Evolutionary conservation across 768 basidiomycete species (phyloP), one percentile per base, ranked within the genome.

Genomic region (Thelephora aurantiotincta): DNA sequence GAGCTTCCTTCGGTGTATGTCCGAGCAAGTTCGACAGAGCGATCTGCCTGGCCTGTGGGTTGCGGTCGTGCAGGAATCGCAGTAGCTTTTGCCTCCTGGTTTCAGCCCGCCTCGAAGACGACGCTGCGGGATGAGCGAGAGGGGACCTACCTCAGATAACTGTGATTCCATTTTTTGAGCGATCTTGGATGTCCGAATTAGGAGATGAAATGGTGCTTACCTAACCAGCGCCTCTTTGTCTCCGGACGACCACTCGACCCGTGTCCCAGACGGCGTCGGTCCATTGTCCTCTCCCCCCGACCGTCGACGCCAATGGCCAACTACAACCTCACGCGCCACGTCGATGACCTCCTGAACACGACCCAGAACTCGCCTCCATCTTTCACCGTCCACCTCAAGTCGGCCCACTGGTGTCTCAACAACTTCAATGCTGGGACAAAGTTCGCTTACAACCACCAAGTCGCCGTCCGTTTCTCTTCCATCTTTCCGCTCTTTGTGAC

Each of bases 21-120:
- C 80, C 74, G 6, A 96, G 63, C 13, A 98, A 73, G 65, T 89
- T 87, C 37, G 79, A 73, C 6, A 98, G 71, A 3, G 94, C 89
- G 49, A 96, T 72, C 56, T 84, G 82, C 41, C 94, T 76, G 16
- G 85, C 93, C 57, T 90, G 80, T 0, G 86, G 88, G 55, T 93
- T 94, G 50, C 72, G 74, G 53, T 93, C 90, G 54, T 81, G 76
- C 45, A 98, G 65, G 60, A 98, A 98, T 2, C 75, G 78, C 11
- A 91, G 63, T 19, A 97, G 77, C 80, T 96, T 63, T 30, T 30
- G 9, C 26, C 26, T 30, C 26, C 5, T 9, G n/a, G 9, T 30
- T 18, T 16, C 19, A 33, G 43, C 9, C 9, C 26, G 23, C 6
- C 9, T 5, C 26, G 19, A 4, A 5, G 4, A 3, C 16, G 18